A percentile compares a stretch with the other conserved stretches of the same genome.
These are phyloP conservation scores for Penicillium olsonii DNA, from an alignment of 2,329 filamentous ascomycete genomes.

Conservation along the genomic window DNA sequence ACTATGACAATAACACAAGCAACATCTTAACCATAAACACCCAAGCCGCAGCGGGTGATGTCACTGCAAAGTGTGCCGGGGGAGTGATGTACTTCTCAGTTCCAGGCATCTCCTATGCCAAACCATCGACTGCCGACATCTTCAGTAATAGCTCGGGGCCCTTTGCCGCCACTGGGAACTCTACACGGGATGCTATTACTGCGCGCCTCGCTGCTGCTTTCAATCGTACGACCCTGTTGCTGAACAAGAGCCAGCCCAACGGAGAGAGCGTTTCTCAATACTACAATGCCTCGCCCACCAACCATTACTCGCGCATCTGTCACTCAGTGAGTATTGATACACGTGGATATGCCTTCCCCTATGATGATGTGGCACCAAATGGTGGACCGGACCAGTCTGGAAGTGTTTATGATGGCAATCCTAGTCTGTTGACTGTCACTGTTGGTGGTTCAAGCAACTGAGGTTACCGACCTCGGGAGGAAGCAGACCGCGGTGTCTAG, in stretches of 20 bases:
- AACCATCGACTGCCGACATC: slow-evolving; percentile 64
- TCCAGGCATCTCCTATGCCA: slow-evolving; percentile 53
- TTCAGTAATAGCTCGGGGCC: slow-evolving; percentile 66
- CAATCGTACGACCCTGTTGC: slow-evolving; percentile 70
- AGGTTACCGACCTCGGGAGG: too few relatives aligned
- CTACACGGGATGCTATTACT: slow-evolving; percentile 62
- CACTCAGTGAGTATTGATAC: slow-evolving; percentile 62
- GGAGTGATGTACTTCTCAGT: slow-evolving; percentile 46
- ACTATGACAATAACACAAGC: slow-evolving; percentile 39
- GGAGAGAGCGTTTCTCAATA: slow-evolving; percentile 53
- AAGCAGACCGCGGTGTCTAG: too few relatives aligned
- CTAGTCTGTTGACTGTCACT: slow-evolving; percentile 57
- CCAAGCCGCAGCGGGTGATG: slow-evolving; percentile 59
- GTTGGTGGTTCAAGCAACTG: too few relatives aligned
- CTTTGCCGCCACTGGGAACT: slow-evolving; percentile 51
- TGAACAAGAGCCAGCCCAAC: slow-evolving; percentile 54
- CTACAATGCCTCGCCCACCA: slow-evolving; percentile 59
- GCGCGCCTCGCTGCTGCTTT: slow-evolving; percentile 75
- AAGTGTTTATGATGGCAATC: slow-evolving; percentile 59
- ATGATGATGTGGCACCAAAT: slow-evolving; percentile 66
- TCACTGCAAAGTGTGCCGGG: slow-evolving; percentile 52
- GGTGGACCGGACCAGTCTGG: slow-evolving; percentile 62
- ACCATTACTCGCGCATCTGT: slow-evolving; percentile 68
- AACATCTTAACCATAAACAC: slow-evolving; percentile 62
- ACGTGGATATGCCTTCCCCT: slow-evolving; percentile 69